These are phyloP conservation scores for Paramecium pentaurelia DNA, from an alignment of 73 alveolate genomes.

Conservation along the genomic window DNA sequence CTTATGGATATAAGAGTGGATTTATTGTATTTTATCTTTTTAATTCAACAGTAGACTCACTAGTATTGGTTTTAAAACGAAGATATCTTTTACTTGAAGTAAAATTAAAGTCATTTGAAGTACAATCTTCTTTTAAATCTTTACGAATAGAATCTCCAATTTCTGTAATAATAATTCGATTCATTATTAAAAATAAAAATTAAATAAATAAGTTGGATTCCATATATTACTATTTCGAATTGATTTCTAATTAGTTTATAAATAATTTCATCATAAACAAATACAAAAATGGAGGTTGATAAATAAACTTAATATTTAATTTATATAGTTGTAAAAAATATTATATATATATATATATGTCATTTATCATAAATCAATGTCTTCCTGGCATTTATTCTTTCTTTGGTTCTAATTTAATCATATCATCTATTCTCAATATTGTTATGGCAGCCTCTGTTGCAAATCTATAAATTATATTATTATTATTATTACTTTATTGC, in stretches of 20 bases:
- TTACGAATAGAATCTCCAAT: slow-evolving; percentile 16
- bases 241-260: not conserved
- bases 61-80: not conserved
- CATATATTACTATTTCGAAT: not conserved
- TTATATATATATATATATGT: not conserved
- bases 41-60: not conserved
- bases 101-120: not conserved
- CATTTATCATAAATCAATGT: slow-evolving; percentile 22
- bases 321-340: not conserved
- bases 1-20: not conserved
- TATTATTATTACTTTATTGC: slow-evolving; percentile 66
- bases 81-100: not conserved
- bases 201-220: not conserved
- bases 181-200: not conserved
- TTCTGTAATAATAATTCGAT: slow-evolving; percentile 33
- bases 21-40: not conserved
- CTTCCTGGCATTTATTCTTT: slow-evolving; percentile 70
- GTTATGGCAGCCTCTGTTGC: slow-evolving; percentile 99
- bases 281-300: not conserved
- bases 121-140: not conserved
- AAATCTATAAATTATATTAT: slow-evolving; percentile 53
- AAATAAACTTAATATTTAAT: not conserved
- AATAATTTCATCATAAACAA: not conserved
- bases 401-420: slow-evolving; percentile 89
- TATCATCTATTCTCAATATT: slow-evolving; percentile 94